Evolutionary conservation across 1,284 basidiomycete species (phyloP).

Genomic region (Trametes pubescens): DNA sequence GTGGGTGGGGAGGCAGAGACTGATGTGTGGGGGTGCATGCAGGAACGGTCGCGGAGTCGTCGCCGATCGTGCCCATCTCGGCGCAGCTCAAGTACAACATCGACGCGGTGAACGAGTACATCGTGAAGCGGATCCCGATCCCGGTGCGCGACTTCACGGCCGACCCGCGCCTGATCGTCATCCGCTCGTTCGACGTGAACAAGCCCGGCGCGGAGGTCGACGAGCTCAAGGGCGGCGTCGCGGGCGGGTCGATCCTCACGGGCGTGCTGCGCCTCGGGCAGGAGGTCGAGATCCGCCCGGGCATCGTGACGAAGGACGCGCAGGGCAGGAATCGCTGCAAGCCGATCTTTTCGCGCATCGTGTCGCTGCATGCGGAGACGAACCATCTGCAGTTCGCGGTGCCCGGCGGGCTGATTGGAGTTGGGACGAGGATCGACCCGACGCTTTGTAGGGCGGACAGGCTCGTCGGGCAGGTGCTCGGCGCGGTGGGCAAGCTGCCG

Average conservation of each 20-base stretch:
- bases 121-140: constrained; percentile 96
- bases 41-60: constrained; percentile 97
- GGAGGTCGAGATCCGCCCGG: constrained; percentile 97
- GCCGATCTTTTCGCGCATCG: constrained; percentile 93
- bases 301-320: constrained; percentile 95
- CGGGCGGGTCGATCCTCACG: constrained; percentile 94
- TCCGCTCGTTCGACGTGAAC: constrained; percentile 99
- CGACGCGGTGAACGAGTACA: constrained; percentile 99
- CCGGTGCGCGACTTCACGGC: constrained; percentile 94
- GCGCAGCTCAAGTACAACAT: constrained; percentile 99
- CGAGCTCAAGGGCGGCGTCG: constrained; percentile 97
- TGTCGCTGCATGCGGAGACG: constrained; percentile 93
- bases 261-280: constrained; percentile 92
- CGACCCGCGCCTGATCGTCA: constrained; percentile 94
- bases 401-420: constrained; percentile 97
- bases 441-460: constrained; percentile 97
- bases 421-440: constrained; percentile 96
- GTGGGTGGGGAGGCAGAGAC: neutral
- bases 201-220: constrained; percentile 98
- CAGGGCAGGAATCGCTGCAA: constrained; percentile 92
- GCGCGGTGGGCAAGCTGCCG: constrained; percentile 92
- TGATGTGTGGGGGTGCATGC: constrained; percentile 6
- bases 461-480: constrained; percentile 95
- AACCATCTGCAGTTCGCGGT: constrained; percentile 96
- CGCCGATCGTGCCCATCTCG: constrained; percentile 98